Conservation (phyloP, 139 green algal genomes). For the Auxenochlorella pyrenoidosa region DNA sequence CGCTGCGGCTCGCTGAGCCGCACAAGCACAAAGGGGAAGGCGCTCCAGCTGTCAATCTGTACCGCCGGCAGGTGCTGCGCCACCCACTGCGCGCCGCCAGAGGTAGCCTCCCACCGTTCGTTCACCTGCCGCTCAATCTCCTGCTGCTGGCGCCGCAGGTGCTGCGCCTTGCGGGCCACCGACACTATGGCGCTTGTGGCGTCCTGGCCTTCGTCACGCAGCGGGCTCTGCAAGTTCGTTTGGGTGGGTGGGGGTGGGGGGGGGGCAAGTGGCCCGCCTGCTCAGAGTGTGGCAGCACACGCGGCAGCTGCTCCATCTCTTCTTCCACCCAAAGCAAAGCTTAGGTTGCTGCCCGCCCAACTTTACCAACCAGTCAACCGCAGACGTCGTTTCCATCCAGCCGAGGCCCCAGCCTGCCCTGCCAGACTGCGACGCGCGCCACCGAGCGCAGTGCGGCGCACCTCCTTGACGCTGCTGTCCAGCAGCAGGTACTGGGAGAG, state of each 20-base stretch:
- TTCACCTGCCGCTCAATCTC: conserved; percentile 52
- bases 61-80: conserved; percentile 58
- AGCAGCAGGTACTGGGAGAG: conserved; percentile 39
- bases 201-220: not conserved
- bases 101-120: conserved; percentile 26
- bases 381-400: too few species aligned
- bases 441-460: not conserved
- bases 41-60: conserved; percentile 71
- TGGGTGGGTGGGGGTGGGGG: too few species aligned
- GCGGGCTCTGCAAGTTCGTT: not conserved
- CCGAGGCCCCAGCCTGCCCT: too few species aligned
- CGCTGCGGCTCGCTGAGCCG: conserved; percentile 49
- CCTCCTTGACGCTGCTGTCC: conserved; percentile 32
- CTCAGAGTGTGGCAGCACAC: too few species aligned
- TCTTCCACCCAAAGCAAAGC: too few species aligned
- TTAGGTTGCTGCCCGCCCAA: too few species aligned
- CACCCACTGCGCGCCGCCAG: conserved; percentile 30
- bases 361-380: too few species aligned
- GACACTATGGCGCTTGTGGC: conserved; percentile 29
- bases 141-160: conserved; percentile 38
- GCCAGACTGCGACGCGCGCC: too few species aligned
- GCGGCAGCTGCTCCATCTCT: too few species aligned
- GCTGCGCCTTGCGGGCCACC: conserved; percentile 38
- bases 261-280: too few species aligned
- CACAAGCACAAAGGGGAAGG: conserved; percentile 68